phyloP scores from a whole-genome alignment of 345 rosid species.

The Brassica nigra region DNA sequence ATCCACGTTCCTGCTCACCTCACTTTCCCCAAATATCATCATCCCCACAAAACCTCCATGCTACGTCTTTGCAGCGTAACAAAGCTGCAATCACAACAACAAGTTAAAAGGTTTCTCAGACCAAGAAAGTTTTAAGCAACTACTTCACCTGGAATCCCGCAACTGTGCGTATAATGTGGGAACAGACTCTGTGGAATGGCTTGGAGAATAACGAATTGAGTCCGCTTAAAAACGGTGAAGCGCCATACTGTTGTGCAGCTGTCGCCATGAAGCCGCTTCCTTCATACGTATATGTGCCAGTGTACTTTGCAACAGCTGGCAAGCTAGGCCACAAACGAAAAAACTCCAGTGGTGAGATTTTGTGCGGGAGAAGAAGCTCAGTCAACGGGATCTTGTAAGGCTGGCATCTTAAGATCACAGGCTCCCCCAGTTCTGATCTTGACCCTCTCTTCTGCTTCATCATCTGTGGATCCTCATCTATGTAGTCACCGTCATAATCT shows the following conservation, averaged over 20 bases:
- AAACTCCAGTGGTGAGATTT: conserved; percentile 94
- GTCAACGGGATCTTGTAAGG: conserved; percentile 96
- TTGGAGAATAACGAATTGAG: conserved; percentile 85
- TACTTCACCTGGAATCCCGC: conserved; percentile 91
- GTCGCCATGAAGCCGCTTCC: conserved; percentile 99
- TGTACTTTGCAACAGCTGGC: conserved; percentile 83
- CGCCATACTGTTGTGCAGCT: conserved; percentile 95
- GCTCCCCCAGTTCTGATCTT: conserved; percentile 88
- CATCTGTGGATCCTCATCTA: conserved; percentile 87
- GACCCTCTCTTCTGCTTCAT: conserved; percentile 80
- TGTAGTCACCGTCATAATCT: conserved; percentile 83
- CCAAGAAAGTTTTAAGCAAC: not conserved
- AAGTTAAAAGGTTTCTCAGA: conserved; percentile 15
- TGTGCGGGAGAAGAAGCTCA: conserved; percentile 91
- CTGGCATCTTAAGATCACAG: conserved; percentile 94
- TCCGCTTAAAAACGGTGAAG: conserved; percentile 94
- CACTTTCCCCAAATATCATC: conserved; percentile 99
- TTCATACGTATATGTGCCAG: conserved; percentile 87
- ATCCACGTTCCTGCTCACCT: conserved; percentile 96
- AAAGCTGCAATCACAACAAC: conserved; percentile 56
- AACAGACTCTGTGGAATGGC: conserved; percentile 93
- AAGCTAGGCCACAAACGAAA: conserved; percentile 99
- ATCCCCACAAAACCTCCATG: conserved; percentile 89
- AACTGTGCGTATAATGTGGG: conserved; percentile 89
- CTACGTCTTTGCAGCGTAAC: conserved; percentile 98